Evolutionary conservation across 75 land plant species (phyloP), one percentile per base, ranked within the genome.

Genomic region (Picea glauca): DNA sequence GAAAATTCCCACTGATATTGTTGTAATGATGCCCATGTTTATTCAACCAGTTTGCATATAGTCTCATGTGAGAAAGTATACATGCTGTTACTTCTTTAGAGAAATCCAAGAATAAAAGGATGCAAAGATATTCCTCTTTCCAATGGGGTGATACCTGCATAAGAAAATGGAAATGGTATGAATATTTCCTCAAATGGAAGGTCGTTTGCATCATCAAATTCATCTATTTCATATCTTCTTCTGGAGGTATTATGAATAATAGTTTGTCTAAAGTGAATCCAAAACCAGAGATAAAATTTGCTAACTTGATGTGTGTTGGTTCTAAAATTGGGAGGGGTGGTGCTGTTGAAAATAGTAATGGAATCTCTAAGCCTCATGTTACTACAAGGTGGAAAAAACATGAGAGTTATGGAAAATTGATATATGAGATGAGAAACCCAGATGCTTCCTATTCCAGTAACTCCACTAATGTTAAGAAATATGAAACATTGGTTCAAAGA

Each of bases 21-120:
- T 84, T 97, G 98, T 80, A 89, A 97, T 83, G 98, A 97, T 87
- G 82, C 92, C 21, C 82, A 79, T 78, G 96, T 97, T 75, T 76
- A 93, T 72, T 72, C 85, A 13, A 87, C 90, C 63, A 84, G 85
- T 40, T 60, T 83, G 20, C 83, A 89, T 80, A 83, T 84, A 56
- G 99, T 97, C 26, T 82, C 93, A 74, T 87, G 91, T 58, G 96
- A 97, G 78, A 94, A 93, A 73, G 99, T 85, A 59, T 97, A 94
- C 72, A 91, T 97, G 62, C 91, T 97, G 17, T 97, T 97, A 59
- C 93, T 90, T 74, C 83, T 87, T 38, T 90, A 94, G 30, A 76
- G 81, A n/a, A 87, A 85, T 58, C 81, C 79, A 72, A 86, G 84
- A 26, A 81, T 79, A 62, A 67, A 13, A 57, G 13, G 77, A 31